Percentiles rank a stretch among this genome's conserved stretches.
These are phyloP conservation scores for Rhodotorula babjevae DNA, from an alignment of 768 basidiomycete genomes.

Conservation along the genomic window DNA sequence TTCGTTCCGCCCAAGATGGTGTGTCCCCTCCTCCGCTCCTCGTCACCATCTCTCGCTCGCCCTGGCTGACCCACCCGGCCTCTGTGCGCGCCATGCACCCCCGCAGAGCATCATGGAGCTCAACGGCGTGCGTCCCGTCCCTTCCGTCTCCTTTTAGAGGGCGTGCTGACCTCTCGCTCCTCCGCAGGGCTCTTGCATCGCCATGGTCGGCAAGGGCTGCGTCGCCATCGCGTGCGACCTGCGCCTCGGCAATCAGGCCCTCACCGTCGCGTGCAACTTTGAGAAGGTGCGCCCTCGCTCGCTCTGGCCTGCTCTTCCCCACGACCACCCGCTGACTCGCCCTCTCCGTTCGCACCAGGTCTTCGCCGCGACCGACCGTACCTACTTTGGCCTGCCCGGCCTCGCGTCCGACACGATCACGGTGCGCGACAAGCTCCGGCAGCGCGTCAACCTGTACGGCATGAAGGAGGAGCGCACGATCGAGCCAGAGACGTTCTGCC, in stretches of 20 bases:
- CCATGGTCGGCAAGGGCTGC: conserved; percentile 98
- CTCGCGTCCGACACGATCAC: conserved; percentile 90
- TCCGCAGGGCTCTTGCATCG: conserved; percentile 82
- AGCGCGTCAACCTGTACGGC: conserved; percentile 96
- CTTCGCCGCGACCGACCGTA: conserved; percentile 86
- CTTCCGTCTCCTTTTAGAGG: fast-evolving
- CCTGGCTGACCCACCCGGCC: too few species aligned
- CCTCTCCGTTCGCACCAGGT: conserved; percentile 55
- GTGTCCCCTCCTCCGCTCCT: background rate
- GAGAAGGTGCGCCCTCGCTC: conserved; percentile 64
- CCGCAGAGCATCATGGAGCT: conserved; percentile 37
- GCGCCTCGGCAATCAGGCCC: conserved; percentile 77
- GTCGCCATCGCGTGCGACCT: conserved; percentile 97
- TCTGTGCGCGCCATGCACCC: too few species aligned
- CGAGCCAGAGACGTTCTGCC: conserved; percentile 90
- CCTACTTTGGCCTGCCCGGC: conserved; percentile 86
- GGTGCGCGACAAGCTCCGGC: conserved; percentile 86
- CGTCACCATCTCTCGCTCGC: background rate
- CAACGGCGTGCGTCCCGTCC: conserved; percentile 29
- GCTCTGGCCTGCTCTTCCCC: background rate
- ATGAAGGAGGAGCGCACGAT: conserved; percentile 99
- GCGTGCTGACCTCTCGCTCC: background rate
- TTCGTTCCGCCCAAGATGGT: conserved; percentile 2
- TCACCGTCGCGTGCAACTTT: conserved; percentile 85
- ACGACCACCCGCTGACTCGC: background rate